phyloP scores from a whole-genome alignment of 108 stramenopile species.

The Pseudonitzschia multiseries region DNA sequence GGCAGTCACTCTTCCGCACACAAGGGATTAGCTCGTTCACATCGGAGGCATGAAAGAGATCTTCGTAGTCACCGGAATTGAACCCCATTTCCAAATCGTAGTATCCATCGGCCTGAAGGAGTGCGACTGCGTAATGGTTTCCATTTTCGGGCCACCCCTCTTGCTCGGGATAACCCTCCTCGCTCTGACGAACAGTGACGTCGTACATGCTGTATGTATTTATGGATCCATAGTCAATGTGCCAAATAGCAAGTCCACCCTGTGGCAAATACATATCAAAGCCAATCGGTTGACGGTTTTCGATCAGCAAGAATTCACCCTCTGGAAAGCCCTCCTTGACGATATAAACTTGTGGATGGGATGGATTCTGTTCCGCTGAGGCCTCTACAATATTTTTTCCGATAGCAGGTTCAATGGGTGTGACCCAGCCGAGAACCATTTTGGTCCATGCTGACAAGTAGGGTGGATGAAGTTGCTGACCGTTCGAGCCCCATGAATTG shows the following conservation, averaged over 20 bases:
- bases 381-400: constrained; percentile 29
- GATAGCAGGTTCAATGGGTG: constrained; percentile 15
- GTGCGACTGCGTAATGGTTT: constrained; percentile 67
- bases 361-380: constrained; percentile 17
- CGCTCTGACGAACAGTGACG: neutral
- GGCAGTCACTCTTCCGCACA: constrained; percentile 5
- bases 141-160: constrained; percentile 60
- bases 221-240: constrained; percentile 44
- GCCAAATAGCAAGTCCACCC: constrained; percentile 58
- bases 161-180: constrained; percentile 46
- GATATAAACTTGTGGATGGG: constrained; percentile 22
- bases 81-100: constrained; percentile 60
- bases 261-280: constrained; percentile 39
- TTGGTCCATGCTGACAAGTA: constrained; percentile 50
- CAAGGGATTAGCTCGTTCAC: constrained; percentile 20
- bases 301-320: constrained; percentile 64
- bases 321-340: constrained; percentile 38
- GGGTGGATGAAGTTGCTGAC: constrained; percentile 38
- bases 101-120: constrained; percentile 69
- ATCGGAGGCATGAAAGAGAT: constrained; percentile 22
- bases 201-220: neutral
- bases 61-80: constrained; percentile 36
- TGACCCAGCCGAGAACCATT: constrained; percentile 50
- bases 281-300: constrained; percentile 57
- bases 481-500: constrained; percentile 41